Percentiles rank a stretch among this genome's conserved stretches.
Conservation (phyloP, 2,329 filamentous ascomycete genomes). For the Thelonectria blattea region DNA sequence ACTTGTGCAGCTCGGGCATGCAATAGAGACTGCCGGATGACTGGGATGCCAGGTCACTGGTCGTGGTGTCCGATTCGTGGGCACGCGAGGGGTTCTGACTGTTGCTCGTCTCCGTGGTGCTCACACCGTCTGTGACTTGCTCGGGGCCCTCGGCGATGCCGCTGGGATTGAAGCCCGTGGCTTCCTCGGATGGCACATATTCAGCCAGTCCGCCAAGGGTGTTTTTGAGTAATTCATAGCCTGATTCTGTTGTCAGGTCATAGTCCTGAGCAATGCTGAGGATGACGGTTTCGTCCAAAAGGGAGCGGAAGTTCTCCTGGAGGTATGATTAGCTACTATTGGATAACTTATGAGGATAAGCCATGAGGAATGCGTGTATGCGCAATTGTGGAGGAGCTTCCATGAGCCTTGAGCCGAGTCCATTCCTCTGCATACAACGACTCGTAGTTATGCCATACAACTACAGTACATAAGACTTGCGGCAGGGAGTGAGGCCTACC, state of each 20-base stretch:
- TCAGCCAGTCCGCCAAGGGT: constrained; percentile 70
- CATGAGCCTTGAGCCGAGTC: not conserved
- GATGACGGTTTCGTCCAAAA: constrained; percentile 79
- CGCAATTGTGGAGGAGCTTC: not conserved
- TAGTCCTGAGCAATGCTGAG: constrained; percentile 78
- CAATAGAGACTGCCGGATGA: constrained; percentile 28
- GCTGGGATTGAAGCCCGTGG: constrained; percentile 78
- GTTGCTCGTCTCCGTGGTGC: constrained; percentile 35
- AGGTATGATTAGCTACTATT: constrained; percentile 19
- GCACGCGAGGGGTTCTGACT: constrained; percentile 39
- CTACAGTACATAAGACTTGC: not conserved
- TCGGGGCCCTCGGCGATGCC: constrained; percentile 62
- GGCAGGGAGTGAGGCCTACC: constrained; percentile 36
- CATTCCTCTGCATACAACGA: not conserved
- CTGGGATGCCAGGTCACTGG: constrained; percentile 35
- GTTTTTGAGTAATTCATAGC: constrained; percentile 61
- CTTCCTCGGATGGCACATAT: constrained; percentile 70
- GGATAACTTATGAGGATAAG: not conserved
- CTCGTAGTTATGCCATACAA: not conserved
- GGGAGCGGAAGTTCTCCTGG: constrained; percentile 74
- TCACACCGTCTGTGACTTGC: constrained; percentile 31
- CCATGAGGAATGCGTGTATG: not conserved
- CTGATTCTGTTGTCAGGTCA: constrained; percentile 60
- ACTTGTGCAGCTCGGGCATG: constrained; percentile 42
- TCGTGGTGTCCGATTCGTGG: constrained; percentile 40